Base-by-base conservation (phyloP, 306 rosid species). In the Pyrus pyrifolia region DNA sequence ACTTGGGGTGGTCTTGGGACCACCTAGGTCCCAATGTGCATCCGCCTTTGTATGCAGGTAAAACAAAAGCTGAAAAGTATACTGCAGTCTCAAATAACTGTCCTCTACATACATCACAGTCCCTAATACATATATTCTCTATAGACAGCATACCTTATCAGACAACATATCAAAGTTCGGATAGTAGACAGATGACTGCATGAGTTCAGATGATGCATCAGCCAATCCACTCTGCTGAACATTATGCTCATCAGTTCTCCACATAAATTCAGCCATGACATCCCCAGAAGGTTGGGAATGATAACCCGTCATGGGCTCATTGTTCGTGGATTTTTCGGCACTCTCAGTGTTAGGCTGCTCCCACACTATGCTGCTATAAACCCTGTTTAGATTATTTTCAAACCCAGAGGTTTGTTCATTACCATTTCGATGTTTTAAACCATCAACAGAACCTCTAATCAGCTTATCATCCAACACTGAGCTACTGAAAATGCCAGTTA, bases 131-230 rank as follows among this genome's bases (percentile, higher is more conserved):
- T 38, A 64, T 15, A 64, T 33, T 55, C 31, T 31, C 46, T n/a
- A 23, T 11, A 15, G 21, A 33, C 21, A 33, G 61, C 78, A 71
- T 80, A 83, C 87, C 87, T 83, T 72, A 57, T 73, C 75, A 42
- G 73, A 53, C 35, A 38, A 30, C 53, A 44, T 21, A 79, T 67
- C 75, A 44, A 71, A 62, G 73, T 80, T 73, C 3, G 70, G 65
- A 76, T 60, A 72, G 78, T 38, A 51, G 35, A 52, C 71, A 27
- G 84, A 76, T 35, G 77, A 46, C 60, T 76, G 78, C 81, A 75
- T 55, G 44, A 69, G 42, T 17, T 61, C 57, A 72, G 81, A 66
- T 71, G 79, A 78, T 67, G 76, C 68, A 51, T 72, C 81, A 66
- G 67, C 70, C 75, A 72, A 31, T 64, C 73, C 51, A 27, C 76